Conservation (phyloP, 805 yeast genomes). For the Yamadazyma laniorum region DNA sequence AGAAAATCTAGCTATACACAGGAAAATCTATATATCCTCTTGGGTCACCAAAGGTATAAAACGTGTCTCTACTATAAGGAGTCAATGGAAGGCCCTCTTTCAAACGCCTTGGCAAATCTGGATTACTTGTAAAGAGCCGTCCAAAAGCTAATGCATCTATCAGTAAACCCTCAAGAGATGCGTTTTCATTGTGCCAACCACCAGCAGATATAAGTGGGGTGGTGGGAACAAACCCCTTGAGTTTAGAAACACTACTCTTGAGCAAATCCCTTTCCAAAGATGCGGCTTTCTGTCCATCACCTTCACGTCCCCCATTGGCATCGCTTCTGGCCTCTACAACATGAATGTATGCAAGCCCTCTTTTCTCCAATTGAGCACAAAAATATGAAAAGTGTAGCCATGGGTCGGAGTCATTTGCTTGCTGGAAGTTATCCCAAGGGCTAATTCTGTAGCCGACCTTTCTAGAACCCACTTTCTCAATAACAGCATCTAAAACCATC, state of each 20-base stretch:
- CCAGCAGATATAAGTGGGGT: slow-evolving; percentile 17
- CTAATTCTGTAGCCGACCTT: slow-evolving; percentile 19
- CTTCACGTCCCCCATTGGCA: slow-evolving; percentile 17
- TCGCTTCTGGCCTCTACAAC: slow-evolving; percentile 30
- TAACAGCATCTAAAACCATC: slow-evolving; percentile 20
- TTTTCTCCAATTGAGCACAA: slow-evolving; percentile 14
- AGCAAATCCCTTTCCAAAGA: background rate
- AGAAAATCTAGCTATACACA: too few species aligned
- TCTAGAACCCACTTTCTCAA: slow-evolving; percentile 17
- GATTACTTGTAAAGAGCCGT: slow-evolving; percentile 43
- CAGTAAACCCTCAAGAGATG: background rate
- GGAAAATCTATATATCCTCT: background rate
- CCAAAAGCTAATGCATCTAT: slow-evolving; percentile 27
- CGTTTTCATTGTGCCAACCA: slow-evolving; percentile 12
- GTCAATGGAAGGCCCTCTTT: slow-evolving; percentile 33
- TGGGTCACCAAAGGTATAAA: slow-evolving; percentile 29
- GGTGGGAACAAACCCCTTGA: slow-evolving; percentile 4
- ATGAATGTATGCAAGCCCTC: slow-evolving; percentile 14
- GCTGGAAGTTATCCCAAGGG: slow-evolving; percentile 20
- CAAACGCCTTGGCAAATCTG: slow-evolving; percentile 41
- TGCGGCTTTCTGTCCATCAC: slow-evolving; percentile 8
- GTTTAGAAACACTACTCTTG: slow-evolving; percentile 1
- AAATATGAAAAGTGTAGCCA: slow-evolving; percentile 13
- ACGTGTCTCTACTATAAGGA: slow-evolving; percentile 37
- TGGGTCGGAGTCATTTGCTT: slow-evolving; percentile 13